Percentiles rank a stretch among this genome's conserved stretches.
Evolutionary conservation across 2,329 filamentous ascomycete species (phyloP).

Genomic region (Escovopsis sp.): DNA sequence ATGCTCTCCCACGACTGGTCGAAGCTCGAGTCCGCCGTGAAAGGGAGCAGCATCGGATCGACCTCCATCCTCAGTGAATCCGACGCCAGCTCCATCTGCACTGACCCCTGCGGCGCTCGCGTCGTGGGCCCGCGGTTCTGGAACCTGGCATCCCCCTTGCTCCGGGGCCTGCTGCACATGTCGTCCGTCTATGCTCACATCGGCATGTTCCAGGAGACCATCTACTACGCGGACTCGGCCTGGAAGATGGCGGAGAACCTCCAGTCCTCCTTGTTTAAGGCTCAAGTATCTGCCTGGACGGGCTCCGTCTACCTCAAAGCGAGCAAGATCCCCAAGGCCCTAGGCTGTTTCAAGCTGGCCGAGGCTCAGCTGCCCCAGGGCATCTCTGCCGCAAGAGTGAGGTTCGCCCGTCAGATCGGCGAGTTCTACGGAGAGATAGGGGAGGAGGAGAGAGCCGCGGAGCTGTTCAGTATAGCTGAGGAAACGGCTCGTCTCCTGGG

Average conservation of each 20-base stretch:
- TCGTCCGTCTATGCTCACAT: constrained; percentile 69
- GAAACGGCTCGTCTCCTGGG: constrained; percentile 25
- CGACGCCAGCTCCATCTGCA: constrained; percentile 14
- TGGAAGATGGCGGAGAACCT: constrained; percentile 60
- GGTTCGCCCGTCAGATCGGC: constrained; percentile 39
- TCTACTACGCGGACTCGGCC: constrained; percentile 78
- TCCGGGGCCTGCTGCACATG: constrained; percentile 56
- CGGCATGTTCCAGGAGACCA: constrained; percentile 74
- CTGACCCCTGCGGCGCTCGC: constrained; percentile 11
- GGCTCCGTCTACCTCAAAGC: constrained; percentile 41
- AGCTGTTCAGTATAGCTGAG: constrained; percentile 35
- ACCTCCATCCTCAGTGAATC: constrained; percentile 15
- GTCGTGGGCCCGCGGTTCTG: constrained; percentile 52
- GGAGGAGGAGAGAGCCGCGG: constrained; percentile 27
- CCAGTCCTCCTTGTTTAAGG: constrained; percentile 42
- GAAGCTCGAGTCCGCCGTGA: constrained; percentile 26
- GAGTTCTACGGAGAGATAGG: constrained; percentile 38
- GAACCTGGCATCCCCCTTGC: constrained; percentile 60
- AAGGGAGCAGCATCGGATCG: constrained; percentile 2
- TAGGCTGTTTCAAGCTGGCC: constrained; percentile 38
- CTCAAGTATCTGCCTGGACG: constrained; percentile 39
- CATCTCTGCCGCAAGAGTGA: constrained; percentile 20
- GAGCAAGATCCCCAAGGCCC: constrained; percentile 43
- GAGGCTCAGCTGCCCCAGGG: constrained; percentile 34
- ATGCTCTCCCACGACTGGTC: constrained; percentile 41